Base-by-base conservation (phyloP, 2,329 filamentous ascomycete species). In the Penicillium palitans region DNA sequence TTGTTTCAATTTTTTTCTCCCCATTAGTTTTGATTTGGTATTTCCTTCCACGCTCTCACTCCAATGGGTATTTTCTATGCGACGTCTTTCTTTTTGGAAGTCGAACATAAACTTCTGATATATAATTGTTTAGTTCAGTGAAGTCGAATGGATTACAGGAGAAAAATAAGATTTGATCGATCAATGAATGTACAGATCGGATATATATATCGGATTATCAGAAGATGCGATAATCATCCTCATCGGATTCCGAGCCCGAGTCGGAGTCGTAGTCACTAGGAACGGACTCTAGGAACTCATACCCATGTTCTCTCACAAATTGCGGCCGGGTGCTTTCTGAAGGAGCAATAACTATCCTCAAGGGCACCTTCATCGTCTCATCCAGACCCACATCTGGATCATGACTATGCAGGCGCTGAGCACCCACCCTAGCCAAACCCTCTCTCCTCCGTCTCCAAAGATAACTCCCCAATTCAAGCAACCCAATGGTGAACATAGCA, bases 401-500 rank as follows among this genome's bases (percentile, higher is more conserved):
- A 6, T 60, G 56, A 8, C 15, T 15, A 24, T 42, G 6, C n/a
- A 35, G 24, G 29, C 52, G 40, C 13, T 24, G n/a, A 8, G 8
- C 44, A 24, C 49, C 42, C n/a, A 24, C 37, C 1, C 25, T 45
- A 45, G n/a, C 31, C 8, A 17, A 25, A 4, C 52, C 37, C 12
- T 17, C 12, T 21, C 13, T 19, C 12, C 45, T 48, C 21, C 54
- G 44, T 9, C 50, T 61, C 63, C 64, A 67, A 19, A 68, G 2
- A 53, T 64, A 65, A 33, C 58, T 63, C 1, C 57, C 61, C 24
- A 67, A 35, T 47, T 67, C 66, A 10, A 66, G 52, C 52, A 68
- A n/a, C 1, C 60, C 65, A 21, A 69, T 57, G 3, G 45, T 59
- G 17, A 69, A 52, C 4, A 68, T 61, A 3, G 60, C 61, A 42